Percentiles rank a stretch among this genome's conserved stretches.
These are phyloP conservation scores for Thymus mandschuricus DNA, from an alignment of 257 asterid genomes.

Conservation along the genomic window DNA sequence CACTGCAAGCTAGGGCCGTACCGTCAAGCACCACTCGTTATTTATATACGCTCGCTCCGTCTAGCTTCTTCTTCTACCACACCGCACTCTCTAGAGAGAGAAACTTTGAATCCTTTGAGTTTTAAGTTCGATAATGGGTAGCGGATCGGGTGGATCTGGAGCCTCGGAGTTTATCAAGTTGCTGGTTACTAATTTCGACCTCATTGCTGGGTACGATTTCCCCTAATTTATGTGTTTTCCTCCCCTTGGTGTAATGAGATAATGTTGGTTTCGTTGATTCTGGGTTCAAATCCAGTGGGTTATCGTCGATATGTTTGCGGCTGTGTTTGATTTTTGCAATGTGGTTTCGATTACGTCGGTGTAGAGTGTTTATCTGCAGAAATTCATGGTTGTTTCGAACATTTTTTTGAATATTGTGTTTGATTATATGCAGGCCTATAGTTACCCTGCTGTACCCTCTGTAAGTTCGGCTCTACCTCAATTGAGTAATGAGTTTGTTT, in stretches of 20 bases:
- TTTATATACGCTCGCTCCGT: background rate
- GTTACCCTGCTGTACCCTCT: slow-evolving; percentile 87
- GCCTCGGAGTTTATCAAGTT: slow-evolving; percentile 68
- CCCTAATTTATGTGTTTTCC: no score
- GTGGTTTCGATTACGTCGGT: slow-evolving; percentile 1
- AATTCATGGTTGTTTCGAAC: background rate
- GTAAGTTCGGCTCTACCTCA: slow-evolving; percentile 54
- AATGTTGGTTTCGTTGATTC: background rate
- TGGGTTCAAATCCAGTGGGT: slow-evolving; percentile 1
- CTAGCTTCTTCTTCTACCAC: background rate
- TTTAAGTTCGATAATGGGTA: slow-evolving; percentile 50
- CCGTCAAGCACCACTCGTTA: no score
- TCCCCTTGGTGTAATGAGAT: no score
- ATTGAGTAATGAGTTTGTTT: no score
- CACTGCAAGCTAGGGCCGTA: background rate
- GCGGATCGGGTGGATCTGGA: slow-evolving; percentile 36
- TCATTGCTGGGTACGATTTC: slow-evolving; percentile 64
- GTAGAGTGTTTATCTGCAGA: background rate
- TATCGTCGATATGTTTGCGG: background rate
- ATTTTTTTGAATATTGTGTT: background rate
- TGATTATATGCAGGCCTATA: slow-evolving; percentile 75
- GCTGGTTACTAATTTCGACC: slow-evolving; percentile 59
- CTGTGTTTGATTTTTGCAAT: slow-evolving; percentile 4
- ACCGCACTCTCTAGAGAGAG: background rate
- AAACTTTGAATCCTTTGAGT: background rate